A percentile compares a stretch with the other conserved stretches of the same genome.
Conservation (phyloP, 73 alveolate genomes). For the Halteria grandinella region DNA sequence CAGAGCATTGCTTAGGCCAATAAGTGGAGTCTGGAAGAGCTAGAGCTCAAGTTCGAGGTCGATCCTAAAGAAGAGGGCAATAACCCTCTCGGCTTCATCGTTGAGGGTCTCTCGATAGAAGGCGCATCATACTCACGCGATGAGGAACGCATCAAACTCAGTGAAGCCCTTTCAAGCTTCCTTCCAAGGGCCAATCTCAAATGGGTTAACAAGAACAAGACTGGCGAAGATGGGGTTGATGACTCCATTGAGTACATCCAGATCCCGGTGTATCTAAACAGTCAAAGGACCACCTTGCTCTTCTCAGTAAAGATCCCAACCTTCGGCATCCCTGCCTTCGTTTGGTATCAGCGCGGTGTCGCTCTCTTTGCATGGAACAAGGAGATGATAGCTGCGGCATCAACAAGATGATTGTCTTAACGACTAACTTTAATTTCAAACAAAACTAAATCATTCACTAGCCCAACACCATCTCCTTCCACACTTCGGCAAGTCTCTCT, state of each 20-base stretch:
- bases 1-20: conserved; percentile 90
- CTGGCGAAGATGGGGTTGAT: conserved; percentile 73
- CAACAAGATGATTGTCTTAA: too few species aligned
- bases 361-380: conserved; percentile 89
- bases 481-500: too few species aligned
- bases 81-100: conserved; percentile 79
- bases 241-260: conserved; percentile 61
- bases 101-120: conserved; percentile 89
- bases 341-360: conserved; percentile 88
- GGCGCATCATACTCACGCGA: conserved; percentile 83
- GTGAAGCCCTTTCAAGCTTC: conserved; percentile 75
- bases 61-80: conserved; percentile 64
- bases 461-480: too few species aligned
- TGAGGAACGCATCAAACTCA: conserved; percentile 65
- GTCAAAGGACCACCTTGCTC: conserved; percentile 82
- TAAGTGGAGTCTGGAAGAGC: conserved; percentile 92
- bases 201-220: conserved; percentile 74
- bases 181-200: conserved; percentile 79
- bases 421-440: too few species aligned
- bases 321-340: conserved; percentile 63
- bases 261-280: conserved; percentile 91
- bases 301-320: conserved; percentile 83
- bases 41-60: conserved; percentile 77
- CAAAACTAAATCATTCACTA: too few species aligned
- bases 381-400: too few species aligned